Evolutionary conservation across 2,329 filamentous ascomycete genomes (phyloP).

Genomic region (Fusarium drepaniforme): DNA sequence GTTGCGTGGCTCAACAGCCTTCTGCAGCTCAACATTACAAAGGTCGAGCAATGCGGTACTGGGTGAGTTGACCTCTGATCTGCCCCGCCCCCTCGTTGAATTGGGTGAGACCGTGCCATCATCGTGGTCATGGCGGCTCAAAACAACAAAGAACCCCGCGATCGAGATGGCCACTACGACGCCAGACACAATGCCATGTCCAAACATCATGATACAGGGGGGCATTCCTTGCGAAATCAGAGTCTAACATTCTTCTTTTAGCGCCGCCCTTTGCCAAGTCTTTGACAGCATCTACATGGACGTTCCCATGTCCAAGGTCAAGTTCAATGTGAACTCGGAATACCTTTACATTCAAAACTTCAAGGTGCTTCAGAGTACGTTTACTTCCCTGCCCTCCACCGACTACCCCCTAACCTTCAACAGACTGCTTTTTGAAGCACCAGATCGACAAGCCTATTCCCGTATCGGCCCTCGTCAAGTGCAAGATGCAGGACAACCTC

Average conservation of each 20-base stretch:
- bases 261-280: slow-evolving; percentile 95
- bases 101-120: slow-evolving; percentile 35
- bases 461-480: slow-evolving; percentile 91
- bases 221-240: neutral
- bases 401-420: slow-evolving; percentile 7
- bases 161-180: slow-evolving; percentile 10
- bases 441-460: slow-evolving; percentile 90
- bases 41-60: slow-evolving; percentile 98
- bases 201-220: neutral
- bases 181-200: neutral
- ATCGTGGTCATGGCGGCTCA: slow-evolving; percentile 21
- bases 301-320: slow-evolving; percentile 94
- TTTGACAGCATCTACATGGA: slow-evolving; percentile 99
- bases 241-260: slow-evolving; percentile 55
- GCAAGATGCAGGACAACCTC: slow-evolving; percentile 99
- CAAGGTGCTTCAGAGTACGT: slow-evolving; percentile 94
- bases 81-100: slow-evolving; percentile 44
- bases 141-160: slow-evolving; percentile 30
- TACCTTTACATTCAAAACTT: slow-evolving; percentile 99
- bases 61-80: slow-evolving; percentile 71
- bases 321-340: slow-evolving; percentile 98
- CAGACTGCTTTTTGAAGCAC: slow-evolving; percentile 88
- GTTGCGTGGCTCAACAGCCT: slow-evolving; percentile 97
- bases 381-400: neutral
- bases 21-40: slow-evolving; percentile 96